These are phyloP conservation scores for Pichia sp. DNA, from an alignment of 1,139 yeast species.

Conservation along the genomic window DNA sequence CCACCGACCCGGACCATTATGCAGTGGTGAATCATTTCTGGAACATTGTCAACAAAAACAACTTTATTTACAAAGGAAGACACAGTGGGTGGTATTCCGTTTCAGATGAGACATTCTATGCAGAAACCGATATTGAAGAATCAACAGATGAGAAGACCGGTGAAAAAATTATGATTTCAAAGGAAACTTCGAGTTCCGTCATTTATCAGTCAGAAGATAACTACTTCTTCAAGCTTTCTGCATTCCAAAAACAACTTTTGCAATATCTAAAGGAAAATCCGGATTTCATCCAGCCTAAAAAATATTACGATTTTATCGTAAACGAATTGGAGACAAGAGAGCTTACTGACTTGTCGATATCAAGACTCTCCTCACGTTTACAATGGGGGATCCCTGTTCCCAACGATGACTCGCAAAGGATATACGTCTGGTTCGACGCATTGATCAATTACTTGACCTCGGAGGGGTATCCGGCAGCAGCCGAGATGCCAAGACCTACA, in stretches of 20 bases:
- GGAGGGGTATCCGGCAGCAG: conserved; percentile 48
- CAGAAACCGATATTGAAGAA: conserved; percentile 68
- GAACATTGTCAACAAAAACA: conserved; percentile 54
- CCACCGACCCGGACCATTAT: conserved; percentile 80
- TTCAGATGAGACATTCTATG: conserved; percentile 91
- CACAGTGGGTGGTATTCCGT: conserved; percentile 95
- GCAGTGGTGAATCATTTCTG: conserved; percentile 65
- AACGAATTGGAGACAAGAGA: conserved; percentile 47
- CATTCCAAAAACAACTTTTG: conserved; percentile 53
- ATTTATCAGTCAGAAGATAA: conserved; percentile 73
- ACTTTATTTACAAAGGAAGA: conserved; percentile 71
- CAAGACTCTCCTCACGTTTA: conserved; percentile 74
- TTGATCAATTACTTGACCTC: conserved; percentile 78
- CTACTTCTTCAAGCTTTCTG: conserved; percentile 74
- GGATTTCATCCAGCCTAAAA: conserved; percentile 59
- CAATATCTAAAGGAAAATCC: conserved; percentile 45
- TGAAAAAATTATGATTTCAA: conserved; percentile 43
- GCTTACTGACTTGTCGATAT: conserved; percentile 70
- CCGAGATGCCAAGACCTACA: conserved; percentile 41
- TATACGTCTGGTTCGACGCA: conserved; percentile 98
- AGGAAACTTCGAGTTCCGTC: conserved; percentile 76
- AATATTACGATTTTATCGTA: conserved; percentile 52
- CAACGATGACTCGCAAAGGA: conserved; percentile 65
- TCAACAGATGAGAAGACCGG: conserved; percentile 38
- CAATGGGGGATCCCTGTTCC: conserved; percentile 94